Percentiles rank a stretch among this genome's conserved stretches.
phyloP scores from a whole-genome alignment of 495 filamentous ascomycete genomes.

The Penicillium maclennaniae region DNA sequence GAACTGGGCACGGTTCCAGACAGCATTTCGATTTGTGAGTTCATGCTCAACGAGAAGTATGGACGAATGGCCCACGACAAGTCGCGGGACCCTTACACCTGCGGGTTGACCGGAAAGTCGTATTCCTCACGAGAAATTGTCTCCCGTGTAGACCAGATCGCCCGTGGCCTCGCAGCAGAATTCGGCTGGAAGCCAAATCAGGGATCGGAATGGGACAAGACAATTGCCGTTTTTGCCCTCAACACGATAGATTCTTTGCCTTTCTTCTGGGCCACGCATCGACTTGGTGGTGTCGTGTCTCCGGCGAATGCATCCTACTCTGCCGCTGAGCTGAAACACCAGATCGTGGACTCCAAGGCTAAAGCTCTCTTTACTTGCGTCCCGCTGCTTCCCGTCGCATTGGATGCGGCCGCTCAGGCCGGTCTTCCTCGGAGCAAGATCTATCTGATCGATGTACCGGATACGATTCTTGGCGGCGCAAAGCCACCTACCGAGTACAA shows the following conservation, averaged over 20 bases:
- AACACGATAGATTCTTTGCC: slow-evolving; percentile 84
- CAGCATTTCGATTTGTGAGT: slow-evolving; percentile 70
- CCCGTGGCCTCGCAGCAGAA: slow-evolving; percentile 66
- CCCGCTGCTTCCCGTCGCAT: slow-evolving; percentile 64
- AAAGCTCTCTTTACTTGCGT: slow-evolving; percentile 77
- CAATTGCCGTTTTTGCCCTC: slow-evolving; percentile 68
- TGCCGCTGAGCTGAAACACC: slow-evolving; percentile 69
- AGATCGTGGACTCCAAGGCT: slow-evolving; percentile 70
- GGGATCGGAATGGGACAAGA: slow-evolving; percentile 84
- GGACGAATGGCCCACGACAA: slow-evolving; percentile 61
- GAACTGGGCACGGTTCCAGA: slow-evolving; percentile 69
- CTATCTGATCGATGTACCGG: slow-evolving; percentile 69
- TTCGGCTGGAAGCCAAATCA: slow-evolving; percentile 70
- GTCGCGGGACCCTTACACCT: slow-evolving; percentile 74
- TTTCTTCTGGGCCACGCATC: slow-evolving; percentile 71
- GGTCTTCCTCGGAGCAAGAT: slow-evolving; percentile 69
- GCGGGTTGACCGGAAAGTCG: slow-evolving; percentile 69
- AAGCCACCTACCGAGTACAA: slow-evolving; percentile 54
- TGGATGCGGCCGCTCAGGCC: slow-evolving; percentile 62
- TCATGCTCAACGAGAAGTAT: slow-evolving; percentile 72
- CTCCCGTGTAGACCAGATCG: slow-evolving; percentile 65
- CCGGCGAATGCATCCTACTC: slow-evolving; percentile 86
- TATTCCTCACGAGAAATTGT: slow-evolving; percentile 64
- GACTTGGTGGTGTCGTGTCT: slow-evolving; percentile 68
- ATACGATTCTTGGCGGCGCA: slow-evolving; percentile 43